Base-by-base conservation (phyloP, 2,329 filamentous ascomycete species). In the Neoscytalidium dimidiatum region DNA sequence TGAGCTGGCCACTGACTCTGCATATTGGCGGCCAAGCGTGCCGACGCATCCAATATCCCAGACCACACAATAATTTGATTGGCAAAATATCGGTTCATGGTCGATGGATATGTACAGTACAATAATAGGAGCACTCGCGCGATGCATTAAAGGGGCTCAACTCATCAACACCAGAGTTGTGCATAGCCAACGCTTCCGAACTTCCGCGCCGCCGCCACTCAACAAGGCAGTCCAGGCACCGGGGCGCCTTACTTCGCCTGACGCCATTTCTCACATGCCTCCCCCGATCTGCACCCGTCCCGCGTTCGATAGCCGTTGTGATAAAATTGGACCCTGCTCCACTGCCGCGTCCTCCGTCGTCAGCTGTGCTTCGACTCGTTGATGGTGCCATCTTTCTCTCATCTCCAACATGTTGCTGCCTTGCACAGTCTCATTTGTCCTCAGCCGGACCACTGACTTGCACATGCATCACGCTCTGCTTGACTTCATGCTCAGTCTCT, bases 211-310 rank as follows among this genome's bases (percentile, higher is more conserved):
- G 28, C 9, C 56, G 41, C 56, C 56, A 46, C 53, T 31, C 41
- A 23, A 46, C 41, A 46, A 60, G 56, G 56, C 56, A 60, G 41
- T 28, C 11, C 38, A 60, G 56, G 56, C 41, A 23, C 38, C 56
- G 38, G n/a, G 14, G 41, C 41, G 38, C 41, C 38, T 43, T 57
- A 23, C 21, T n/a, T 23, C 26, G 21, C 19, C 23, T 23, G 13
- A 43, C 19, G 13, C 26, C 21, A 8, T 43, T 21, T 26, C n/a
- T 19, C 56, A 21, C 38, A 14, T 46, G 53, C 35, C 31, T 21
- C 17, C 28, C 23, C 56, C 38, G 56, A 60, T 46, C 56, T 60
- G n/a, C 38, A 31, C 56, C 56, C 56, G 56, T 46, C 38, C 56
- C 56, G 56, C 56, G 9, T 26, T 23, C 38, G 38, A 31, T 31